Conservation (phyloP, 768 basidiomycete species). For the Leccinum fibrillosum region DNA sequence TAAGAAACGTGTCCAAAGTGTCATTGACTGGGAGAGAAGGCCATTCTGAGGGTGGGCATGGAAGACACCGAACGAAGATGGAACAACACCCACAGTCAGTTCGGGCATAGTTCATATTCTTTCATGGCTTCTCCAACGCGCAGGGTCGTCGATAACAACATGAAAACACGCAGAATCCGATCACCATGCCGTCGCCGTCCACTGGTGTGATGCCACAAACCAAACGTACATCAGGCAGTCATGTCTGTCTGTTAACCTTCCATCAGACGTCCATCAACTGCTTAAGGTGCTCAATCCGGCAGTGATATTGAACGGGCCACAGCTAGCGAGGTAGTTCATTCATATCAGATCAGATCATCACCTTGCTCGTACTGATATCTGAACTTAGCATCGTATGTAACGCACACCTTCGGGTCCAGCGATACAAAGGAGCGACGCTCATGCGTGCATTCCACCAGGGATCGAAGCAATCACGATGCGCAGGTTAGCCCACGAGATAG, state of each 20-base stretch:
- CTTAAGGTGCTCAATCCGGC: conserved; percentile 31
- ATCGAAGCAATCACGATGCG: conserved; percentile 26
- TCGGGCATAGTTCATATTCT: conserved; percentile 14
- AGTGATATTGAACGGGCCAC: conserved; percentile 28
- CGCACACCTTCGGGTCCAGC: conserved; percentile 30
- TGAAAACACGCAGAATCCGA: conserved; percentile 30
- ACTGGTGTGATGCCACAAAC: conserved; percentile 9
- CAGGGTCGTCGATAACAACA: conserved; percentile 29
- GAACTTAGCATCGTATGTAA: conserved; percentile 30
- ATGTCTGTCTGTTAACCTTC: conserved; percentile 30
- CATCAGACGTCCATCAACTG: conserved; percentile 26
- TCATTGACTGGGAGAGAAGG: conserved; percentile 29
- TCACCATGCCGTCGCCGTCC: conserved; percentile 15
- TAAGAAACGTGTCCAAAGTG: conserved; percentile 22
- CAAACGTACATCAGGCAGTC: too few species aligned
- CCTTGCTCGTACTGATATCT: conserved; percentile 16
- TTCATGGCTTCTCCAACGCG: conserved; percentile 8
- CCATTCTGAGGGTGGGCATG: conserved; percentile 24
- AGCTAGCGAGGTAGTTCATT: conserved; percentile 22
- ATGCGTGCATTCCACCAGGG: conserved; percentile 23
- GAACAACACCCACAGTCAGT: conserved; percentile 25
- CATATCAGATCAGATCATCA: conserved; percentile 10
- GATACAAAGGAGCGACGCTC: conserved; percentile 28
- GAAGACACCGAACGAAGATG: conserved; percentile 39
- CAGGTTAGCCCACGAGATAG: conserved; percentile 24